Base-by-base conservation (phyloP, 345 rosid species). In the Microthlaspi erraticum region DNA sequence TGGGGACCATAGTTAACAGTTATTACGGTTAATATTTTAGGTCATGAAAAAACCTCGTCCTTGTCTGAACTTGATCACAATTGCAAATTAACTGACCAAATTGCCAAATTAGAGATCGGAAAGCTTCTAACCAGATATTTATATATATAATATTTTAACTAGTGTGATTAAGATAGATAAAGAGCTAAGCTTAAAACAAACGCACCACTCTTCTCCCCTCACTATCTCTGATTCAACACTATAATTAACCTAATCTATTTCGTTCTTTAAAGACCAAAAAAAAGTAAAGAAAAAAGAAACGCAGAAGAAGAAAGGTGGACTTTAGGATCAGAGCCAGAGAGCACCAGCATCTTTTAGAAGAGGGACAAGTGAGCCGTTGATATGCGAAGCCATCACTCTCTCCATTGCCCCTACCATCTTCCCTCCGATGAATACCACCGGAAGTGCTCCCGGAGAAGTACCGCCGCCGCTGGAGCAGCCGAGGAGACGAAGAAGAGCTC, bases 321-420 rank as follows among this genome's bases (percentile, higher is more conserved):
- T 46, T 6, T 38, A 36, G 60, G 34, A 33, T 85, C 80, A 91
- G 59, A 91, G 98, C 98, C 97, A 93, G 54, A 93, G 96, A n/a
- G 97, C 98, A 14, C 98, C 98, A 52, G 96, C 93, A 45, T 87
- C 87, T 79, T 89, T 93, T 52, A 93, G 96, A 51, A 91, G 90
- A 54, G 97, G 97, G 13, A 93, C 88, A 36, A 93, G 73, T 3
- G 93, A 84, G 12, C 96, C 97, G 26, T 89, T 91, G 64, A 91
- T 93, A 74, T 93, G 99, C 46, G 90, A 85, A 43, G 93, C 93
- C 99, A 93, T 85, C 60, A 93, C 94, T 10, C 85, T 82, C 77
- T 93, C 97, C 67, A 93, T 78, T 13, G 96, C 87, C 5, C 99
- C 99, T 0, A 93, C 80, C 76, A 89, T 83, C 82, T 87, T 88